Conservation (phyloP, 192 early-diverging fungal genomes). For the Linnemannia hyalina region DNA sequence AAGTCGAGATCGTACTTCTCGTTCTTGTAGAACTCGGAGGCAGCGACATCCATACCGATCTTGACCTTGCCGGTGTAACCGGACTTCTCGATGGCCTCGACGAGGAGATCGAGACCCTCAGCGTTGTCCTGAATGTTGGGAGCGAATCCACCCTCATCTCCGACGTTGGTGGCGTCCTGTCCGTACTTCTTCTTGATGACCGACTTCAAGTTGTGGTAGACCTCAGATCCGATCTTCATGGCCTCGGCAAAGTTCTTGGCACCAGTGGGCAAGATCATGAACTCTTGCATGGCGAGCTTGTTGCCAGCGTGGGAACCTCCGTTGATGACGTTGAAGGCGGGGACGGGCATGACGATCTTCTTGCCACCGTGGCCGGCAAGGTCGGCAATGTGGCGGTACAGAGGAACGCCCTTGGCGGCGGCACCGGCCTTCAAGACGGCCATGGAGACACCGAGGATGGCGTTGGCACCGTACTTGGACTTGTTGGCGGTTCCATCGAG, state of each 20-base stretch:
- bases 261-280: conserved; percentile 99
- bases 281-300: conserved; percentile 99
- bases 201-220: conserved; percentile 95
- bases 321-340: conserved; percentile 99
- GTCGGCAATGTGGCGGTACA: conserved; percentile 96
- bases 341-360: conserved; percentile 94
- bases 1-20: conserved; percentile 99
- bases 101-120: conserved; percentile 95
- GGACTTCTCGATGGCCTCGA: conserved; percentile 90
- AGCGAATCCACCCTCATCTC: conserved; percentile 99
- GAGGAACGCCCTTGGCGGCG: conserved; percentile 92
- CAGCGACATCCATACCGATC: conserved; percentile 98
- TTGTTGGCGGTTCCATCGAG: conserved; percentile 98
- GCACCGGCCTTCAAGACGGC: conserved; percentile 97
- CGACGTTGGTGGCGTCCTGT: conserved; percentile 98
- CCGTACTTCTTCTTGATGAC: conserved; percentile 99
- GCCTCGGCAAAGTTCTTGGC: conserved; percentile 94
- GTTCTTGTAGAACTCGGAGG: conserved; percentile 98
- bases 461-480: conserved; percentile 96
- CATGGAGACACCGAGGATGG: conserved; percentile 98
- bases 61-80: conserved; percentile 97
- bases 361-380: conserved; percentile 82
- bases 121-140: conserved; percentile 98
- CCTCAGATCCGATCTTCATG: conserved; percentile 97
- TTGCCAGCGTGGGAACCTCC: conserved; percentile 99